Evolutionary conservation across 257 asterid genomes (phyloP).

Genomic region (Solanum pimpinellifolium): DNA sequence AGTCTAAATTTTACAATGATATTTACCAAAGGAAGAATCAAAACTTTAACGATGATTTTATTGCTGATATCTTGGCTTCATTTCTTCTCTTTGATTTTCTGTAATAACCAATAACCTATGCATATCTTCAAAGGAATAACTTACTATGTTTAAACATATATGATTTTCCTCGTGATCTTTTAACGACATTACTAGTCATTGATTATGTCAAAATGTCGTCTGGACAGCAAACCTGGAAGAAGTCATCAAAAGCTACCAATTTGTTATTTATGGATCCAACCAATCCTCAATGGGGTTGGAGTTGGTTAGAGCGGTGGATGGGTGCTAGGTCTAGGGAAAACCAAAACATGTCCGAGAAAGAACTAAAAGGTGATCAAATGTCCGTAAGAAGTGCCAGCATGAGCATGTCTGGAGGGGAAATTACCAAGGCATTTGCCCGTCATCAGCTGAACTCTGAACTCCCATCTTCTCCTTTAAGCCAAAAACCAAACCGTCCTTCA

Average conservation of each 20-base stretch:
- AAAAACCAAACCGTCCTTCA: conserved; percentile 21
- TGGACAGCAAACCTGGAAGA: conserved; percentile 87
- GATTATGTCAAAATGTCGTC: neutral
- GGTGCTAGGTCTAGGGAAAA: conserved; percentile 64
- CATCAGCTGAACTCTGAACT: conserved; percentile 66
- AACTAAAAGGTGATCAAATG: conserved; percentile 1
- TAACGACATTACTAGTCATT: neutral
- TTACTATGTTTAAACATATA: neutral
- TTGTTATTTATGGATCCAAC: conserved; percentile 86
- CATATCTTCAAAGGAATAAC: neutral
- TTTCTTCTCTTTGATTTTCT: neutral
- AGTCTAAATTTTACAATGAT: neutral
- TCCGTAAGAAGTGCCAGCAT: conserved; percentile 27
- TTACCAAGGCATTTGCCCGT: conserved; percentile 71
- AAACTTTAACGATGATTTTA: neutral
- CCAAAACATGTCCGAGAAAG: conserved; percentile 8
- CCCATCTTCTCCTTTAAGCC: conserved; percentile 48
- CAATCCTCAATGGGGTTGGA: conserved; percentile 99
- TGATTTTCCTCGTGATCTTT: neutral
- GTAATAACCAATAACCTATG: neutral
- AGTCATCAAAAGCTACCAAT: conserved; percentile 54
- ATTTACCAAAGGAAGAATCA: neutral
- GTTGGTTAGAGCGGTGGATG: conserved; percentile 96
- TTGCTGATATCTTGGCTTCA: neutral
- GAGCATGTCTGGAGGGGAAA: conserved; percentile 40